These are phyloP conservation scores for Penicillium sp. DNA, from an alignment of 2,329 filamentous ascomycete species.

Conservation along the genomic window DNA sequence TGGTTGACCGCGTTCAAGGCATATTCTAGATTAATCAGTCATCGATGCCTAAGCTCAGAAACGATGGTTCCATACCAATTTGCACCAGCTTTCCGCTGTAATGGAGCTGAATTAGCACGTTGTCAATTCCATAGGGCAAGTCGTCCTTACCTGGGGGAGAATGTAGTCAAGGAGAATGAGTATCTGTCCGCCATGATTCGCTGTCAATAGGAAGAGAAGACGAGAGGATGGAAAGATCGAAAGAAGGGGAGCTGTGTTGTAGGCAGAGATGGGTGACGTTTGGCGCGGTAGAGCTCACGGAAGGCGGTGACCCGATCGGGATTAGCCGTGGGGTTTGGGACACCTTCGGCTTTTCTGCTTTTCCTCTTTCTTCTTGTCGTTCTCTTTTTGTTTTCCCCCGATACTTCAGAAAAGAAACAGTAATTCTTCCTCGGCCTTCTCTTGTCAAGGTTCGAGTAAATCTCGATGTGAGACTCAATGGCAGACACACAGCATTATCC, in stretches of 20 bases:
- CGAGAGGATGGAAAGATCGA: slow-evolving; percentile 17
- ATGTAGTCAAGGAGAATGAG: slow-evolving; percentile 98
- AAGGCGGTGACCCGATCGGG: slow-evolving; percentile 23
- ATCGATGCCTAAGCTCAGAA: not conserved
- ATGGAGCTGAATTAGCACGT: slow-evolving; percentile 46
- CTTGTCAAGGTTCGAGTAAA: not conserved
- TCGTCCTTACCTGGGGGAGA: slow-evolving; percentile 78
- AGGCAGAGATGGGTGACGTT: slow-evolving; percentile 35
- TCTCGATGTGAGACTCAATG: slow-evolving; percentile 12
- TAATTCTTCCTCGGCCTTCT: not conserved
- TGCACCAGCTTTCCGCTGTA: slow-evolving; percentile 95
- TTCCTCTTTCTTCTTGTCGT: slow-evolving; percentile 7
- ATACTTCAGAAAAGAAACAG: slow-evolving; percentile 24
- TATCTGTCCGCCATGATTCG: slow-evolving; percentile 89
- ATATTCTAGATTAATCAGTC: slow-evolving; percentile 69
- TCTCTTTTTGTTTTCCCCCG: not conserved
- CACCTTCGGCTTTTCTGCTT: slow-evolving; percentile 18
- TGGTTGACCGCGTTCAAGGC: slow-evolving; percentile 98
- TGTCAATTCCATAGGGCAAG: slow-evolving; percentile 15
- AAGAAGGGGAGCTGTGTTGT: slow-evolving; percentile 21
- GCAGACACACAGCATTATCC: slow-evolving; percentile 57
- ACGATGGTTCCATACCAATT: slow-evolving; percentile 65
- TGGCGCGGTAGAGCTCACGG: slow-evolving; percentile 27
- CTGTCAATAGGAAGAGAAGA: slow-evolving; percentile 18
- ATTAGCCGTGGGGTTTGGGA: slow-evolving; percentile 13